Conservation (phyloP, 176 grass and related monocot species). For the Oryza coarctata region DNA sequence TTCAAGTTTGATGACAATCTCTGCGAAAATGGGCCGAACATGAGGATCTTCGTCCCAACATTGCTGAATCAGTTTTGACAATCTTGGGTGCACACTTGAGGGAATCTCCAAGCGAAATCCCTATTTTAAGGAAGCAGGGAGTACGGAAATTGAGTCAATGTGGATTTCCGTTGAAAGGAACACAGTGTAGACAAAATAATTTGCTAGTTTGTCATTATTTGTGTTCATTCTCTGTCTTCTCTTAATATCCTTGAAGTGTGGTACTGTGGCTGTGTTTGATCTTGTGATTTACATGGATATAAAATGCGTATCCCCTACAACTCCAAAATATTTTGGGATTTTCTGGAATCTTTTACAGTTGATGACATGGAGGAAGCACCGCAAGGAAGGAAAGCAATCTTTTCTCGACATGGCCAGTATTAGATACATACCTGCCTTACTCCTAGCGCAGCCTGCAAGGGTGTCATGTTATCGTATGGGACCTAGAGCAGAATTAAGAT, state of each 20-base stretch:
- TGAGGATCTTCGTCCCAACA: slow-evolving; percentile 72
- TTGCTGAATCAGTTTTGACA: slow-evolving; percentile 50
- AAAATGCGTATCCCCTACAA: neutral
- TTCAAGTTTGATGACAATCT: slow-evolving; percentile 66
- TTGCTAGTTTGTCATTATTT: neutral
- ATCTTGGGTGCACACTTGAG: slow-evolving; percentile 39
- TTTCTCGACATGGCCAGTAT: neutral
- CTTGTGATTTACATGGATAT: neutral
- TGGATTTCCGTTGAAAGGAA: neutral
- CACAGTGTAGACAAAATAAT: neutral
- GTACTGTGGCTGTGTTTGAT: neutral
- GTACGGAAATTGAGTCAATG: neutral
- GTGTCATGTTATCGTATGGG: slow-evolving; percentile 87
- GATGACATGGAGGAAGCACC: neutral
- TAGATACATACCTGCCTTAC: slow-evolving; percentile 72
- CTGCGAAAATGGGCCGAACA: slow-evolving; percentile 52
- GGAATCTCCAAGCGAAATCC: slow-evolving; percentile 74
- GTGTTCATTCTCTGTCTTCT: neutral
- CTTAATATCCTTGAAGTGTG: neutral
- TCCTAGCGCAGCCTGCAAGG: slow-evolving; percentile 90
- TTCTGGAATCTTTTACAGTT: neutral
- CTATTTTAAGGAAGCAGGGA: slow-evolving; percentile 27
- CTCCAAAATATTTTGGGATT: neutral
- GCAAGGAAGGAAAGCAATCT: neutral
- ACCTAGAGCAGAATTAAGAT: slow-evolving; percentile 44